phyloP scores from a whole-genome alignment of 139 green algal species.

The Chlorella sorokiniana region DNA sequence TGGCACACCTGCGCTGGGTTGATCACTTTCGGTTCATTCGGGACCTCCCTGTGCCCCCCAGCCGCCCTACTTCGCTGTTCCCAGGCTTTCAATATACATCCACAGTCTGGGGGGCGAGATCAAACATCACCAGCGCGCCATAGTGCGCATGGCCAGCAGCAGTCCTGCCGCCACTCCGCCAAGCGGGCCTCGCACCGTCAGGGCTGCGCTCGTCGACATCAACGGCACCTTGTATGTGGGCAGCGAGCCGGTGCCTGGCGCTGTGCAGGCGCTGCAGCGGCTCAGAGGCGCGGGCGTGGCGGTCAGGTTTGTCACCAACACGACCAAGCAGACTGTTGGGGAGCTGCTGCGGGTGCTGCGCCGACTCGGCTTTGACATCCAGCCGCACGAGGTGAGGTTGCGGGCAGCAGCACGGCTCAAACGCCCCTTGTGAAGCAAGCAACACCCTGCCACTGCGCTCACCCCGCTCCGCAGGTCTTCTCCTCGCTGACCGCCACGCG shows the following conservation, averaged over 20 bases:
- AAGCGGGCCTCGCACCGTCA: neutral
- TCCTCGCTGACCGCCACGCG: conserved; percentile 27
- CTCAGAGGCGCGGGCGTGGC: neutral
- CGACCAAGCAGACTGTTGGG: conserved; percentile 15
- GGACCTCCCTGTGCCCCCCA: too few species aligned
- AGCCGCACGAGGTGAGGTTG: conserved; percentile 20
- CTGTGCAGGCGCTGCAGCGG: conserved; percentile 10
- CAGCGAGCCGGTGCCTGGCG: neutral
- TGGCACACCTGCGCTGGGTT: too few species aligned
- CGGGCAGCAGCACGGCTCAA: too few species aligned
- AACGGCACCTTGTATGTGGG: conserved; percentile 46
- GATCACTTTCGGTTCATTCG: too few species aligned
- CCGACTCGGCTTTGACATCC: conserved; percentile 8
- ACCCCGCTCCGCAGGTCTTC: neutral
- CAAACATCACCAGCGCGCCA: too few species aligned
- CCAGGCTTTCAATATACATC: too few species aligned
- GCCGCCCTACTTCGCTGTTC: too few species aligned
- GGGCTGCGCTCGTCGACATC: conserved; percentile 36
- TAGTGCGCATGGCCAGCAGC: too few species aligned
- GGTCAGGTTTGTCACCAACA: conserved; percentile 26
- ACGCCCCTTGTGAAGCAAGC: too few species aligned
- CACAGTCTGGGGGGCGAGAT: too few species aligned
- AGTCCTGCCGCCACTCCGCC: too few species aligned
- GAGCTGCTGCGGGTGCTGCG: conserved; percentile 7
- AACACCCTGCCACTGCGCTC: neutral